A percentile compares a stretch with the other conserved stretches of the same genome.
phyloP scores from a whole-genome alignment of 805 yeast species.

The Wickerhamiella allomyrinae region DNA sequence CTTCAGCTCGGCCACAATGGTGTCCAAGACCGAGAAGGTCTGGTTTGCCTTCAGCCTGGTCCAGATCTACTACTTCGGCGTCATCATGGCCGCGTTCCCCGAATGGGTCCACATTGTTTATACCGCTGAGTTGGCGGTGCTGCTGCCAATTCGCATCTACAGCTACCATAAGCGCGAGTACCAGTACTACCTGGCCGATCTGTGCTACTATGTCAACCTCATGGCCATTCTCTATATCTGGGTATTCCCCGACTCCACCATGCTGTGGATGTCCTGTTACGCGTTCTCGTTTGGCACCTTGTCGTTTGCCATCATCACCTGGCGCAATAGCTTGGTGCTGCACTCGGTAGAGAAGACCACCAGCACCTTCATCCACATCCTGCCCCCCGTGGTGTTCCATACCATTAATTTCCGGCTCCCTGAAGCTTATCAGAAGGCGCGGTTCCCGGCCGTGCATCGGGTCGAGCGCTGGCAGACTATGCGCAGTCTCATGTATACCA shows the following conservation, averaged over 20 bases:
- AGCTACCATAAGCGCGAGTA: constrained; percentile 65
- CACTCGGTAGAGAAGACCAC: constrained; percentile 90
- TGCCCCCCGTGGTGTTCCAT: constrained; percentile 81
- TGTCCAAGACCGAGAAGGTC: constrained; percentile 49
- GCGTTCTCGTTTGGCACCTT: constrained; percentile 80
- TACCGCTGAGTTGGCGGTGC: constrained; percentile 40
- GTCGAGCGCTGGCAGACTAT: constrained; percentile 59
- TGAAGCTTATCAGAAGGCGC: constrained; percentile 31
- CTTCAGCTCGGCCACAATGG: constrained; percentile 12
- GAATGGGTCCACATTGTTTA: constrained; percentile 63
- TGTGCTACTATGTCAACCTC: constrained; percentile 80
- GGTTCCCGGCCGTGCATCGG: constrained; percentile 73
- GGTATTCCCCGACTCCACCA: constrained; percentile 62
- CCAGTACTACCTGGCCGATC: constrained; percentile 82
- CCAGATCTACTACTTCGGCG: constrained; percentile 56
- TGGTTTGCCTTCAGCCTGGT: constrained; percentile 66
- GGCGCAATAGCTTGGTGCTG: constrained; percentile 87
- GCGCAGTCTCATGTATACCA: constrained; percentile 61
- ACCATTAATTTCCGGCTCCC: constrained; percentile 71
- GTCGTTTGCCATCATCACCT: constrained; percentile 85
- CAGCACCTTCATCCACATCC: constrained; percentile 73
- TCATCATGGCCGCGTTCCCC: constrained; percentile 65
- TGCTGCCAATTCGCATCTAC: constrained; percentile 76
- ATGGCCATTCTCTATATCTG: constrained; percentile 60
- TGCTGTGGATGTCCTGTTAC: constrained; percentile 68